These are phyloP conservation scores for Kwoniella bestiolae DNA, from an alignment of 768 basidiomycete species.

Conservation along the genomic window DNA sequence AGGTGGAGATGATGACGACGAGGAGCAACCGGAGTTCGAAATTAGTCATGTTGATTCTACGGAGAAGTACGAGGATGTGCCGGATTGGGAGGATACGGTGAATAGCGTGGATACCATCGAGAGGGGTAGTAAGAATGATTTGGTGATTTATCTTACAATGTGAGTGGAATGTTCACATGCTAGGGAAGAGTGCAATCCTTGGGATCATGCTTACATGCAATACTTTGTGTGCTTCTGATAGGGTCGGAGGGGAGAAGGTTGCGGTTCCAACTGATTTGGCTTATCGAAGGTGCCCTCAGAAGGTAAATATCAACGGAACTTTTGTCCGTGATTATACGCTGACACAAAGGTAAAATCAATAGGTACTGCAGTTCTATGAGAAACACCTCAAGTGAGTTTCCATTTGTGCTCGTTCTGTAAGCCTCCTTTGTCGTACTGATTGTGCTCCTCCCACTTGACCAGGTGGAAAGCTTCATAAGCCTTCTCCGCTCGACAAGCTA, in stretches of 20 bases:
- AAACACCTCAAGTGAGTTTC: constrained; percentile 49
- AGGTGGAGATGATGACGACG: constrained; percentile 28
- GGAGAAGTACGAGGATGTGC: constrained; percentile 46
- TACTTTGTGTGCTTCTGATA: no score
- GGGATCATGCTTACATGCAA: no score
- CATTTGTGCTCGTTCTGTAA: neutral
- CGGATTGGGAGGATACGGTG: constrained; percentile 53
- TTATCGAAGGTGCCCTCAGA: constrained; percentile 51
- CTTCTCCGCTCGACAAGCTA: neutral
- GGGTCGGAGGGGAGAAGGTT: constrained; percentile 47
- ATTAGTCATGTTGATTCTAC: constrained; percentile 43
- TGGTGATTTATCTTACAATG: constrained; percentile 53
- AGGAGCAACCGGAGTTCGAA: constrained; percentile 27
- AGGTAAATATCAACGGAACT: constrained; percentile 29
- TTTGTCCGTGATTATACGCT: neutral
- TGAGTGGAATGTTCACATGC: constrained; percentile 24
- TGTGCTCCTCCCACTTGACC: neutral
- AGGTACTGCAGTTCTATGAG: constrained; percentile 56
- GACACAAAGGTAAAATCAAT: neutral
- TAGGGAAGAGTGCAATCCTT: no score
- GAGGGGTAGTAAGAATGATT: constrained; percentile 29
- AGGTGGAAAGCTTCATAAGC: constrained; percentile 8
- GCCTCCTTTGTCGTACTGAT: neutral
- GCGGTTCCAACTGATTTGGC: constrained; percentile 39
- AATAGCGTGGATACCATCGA: constrained; percentile 50